phyloP scores from a whole-genome alignment of 2,329 filamentous ascomycete species.

The Oidium heveae region DNA sequence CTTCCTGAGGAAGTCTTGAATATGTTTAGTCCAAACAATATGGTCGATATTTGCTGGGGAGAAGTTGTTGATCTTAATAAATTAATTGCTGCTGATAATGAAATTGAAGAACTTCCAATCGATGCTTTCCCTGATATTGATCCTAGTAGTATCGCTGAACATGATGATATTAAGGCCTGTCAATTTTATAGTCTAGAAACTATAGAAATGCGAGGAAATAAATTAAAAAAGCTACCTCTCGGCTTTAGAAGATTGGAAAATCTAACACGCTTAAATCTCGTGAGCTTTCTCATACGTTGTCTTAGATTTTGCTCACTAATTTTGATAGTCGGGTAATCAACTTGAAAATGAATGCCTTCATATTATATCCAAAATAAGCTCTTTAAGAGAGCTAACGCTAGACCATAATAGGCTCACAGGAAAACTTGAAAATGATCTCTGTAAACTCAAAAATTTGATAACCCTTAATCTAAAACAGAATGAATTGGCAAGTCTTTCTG shows the following conservation, averaged over 20 bases:
- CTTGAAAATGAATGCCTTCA: constrained; percentile 48
- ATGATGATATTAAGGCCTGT: constrained; percentile 40
- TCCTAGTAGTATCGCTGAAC: constrained; percentile 17
- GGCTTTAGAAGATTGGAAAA: constrained; percentile 49
- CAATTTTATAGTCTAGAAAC: constrained; percentile 65
- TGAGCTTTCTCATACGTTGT: constrained; percentile 17
- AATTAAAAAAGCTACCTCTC: constrained; percentile 43
- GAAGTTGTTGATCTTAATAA: constrained; percentile 72
- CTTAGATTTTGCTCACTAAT: constrained; percentile 1
- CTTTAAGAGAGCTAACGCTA: constrained; percentile 57
- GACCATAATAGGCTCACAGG: constrained; percentile 54
- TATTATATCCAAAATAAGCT: constrained; percentile 44
- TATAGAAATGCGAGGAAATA: constrained; percentile 70
- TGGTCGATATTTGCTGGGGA: constrained; percentile 54
- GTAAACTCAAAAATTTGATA: constrained; percentile 43
- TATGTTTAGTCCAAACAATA: constrained; percentile 66
- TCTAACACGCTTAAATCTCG: constrained; percentile 62
- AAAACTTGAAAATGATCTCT: constrained; percentile 35
- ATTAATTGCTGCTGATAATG: constrained; percentile 74
- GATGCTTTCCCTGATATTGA: constrained; percentile 52
- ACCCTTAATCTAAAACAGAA: constrained; percentile 64
- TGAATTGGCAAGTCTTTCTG: constrained; percentile 44
- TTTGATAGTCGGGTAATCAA: constrained; percentile 49
- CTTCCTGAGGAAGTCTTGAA: constrained; percentile 63
- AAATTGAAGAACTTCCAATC: constrained; percentile 50